phyloP scores from a whole-genome alignment of 2,329 filamentous ascomycete genomes.

The Alternaria triticina region DNA sequence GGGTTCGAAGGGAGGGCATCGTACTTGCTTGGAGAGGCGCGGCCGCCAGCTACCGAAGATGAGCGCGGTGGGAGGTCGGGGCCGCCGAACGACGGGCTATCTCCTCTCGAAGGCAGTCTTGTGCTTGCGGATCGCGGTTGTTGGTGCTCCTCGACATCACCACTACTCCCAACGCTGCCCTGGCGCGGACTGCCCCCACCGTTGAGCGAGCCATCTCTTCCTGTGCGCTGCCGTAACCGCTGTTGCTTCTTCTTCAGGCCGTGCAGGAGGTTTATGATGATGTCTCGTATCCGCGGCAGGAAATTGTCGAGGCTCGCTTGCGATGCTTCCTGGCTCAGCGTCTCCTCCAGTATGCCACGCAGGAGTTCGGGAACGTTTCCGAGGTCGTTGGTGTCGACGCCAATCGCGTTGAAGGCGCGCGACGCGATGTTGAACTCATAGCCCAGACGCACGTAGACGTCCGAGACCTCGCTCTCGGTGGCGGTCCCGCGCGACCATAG shows the following conservation, averaged over 20 bases:
- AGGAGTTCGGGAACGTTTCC: slow-evolving; percentile 94
- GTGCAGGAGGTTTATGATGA: slow-evolving; percentile 96
- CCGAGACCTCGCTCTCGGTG: slow-evolving; percentile 92
- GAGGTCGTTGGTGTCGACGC: slow-evolving; percentile 91
- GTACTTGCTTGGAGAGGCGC: slow-evolving; percentile 53
- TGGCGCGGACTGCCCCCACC: slow-evolving; percentile 48
- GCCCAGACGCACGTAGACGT: slow-evolving; percentile 95
- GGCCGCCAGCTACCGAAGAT: slow-evolving; percentile 54
- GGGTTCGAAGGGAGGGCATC: slow-evolving; percentile 47
- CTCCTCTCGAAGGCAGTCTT: slow-evolving; percentile 49
- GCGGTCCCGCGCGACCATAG: slow-evolving; percentile 95
- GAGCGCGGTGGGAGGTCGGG: slow-evolving; percentile 57
- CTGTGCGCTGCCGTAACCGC: slow-evolving; percentile 69
- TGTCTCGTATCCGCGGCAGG: slow-evolving; percentile 91
- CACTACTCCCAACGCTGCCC: slow-evolving; percentile 42
- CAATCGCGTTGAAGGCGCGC: slow-evolving; percentile 94
- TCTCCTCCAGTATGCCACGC: slow-evolving; percentile 90
- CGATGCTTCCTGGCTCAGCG: slow-evolving; percentile 93
- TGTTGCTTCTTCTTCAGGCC: slow-evolving; percentile 97
- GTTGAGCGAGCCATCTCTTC: slow-evolving; percentile 54
- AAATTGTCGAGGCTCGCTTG: slow-evolving; percentile 93
- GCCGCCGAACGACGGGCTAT: slow-evolving; percentile 50
- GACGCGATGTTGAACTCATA: slow-evolving; percentile 99
- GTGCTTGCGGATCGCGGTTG: slow-evolving; percentile 51
- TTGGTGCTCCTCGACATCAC: slow-evolving; percentile 49